A percentile compares a stretch with the other conserved stretches of the same genome.
These are phyloP conservation scores for Coemansia sp. DNA, from an alignment of 192 early-diverging fungal species.

Conservation along the genomic window DNA sequence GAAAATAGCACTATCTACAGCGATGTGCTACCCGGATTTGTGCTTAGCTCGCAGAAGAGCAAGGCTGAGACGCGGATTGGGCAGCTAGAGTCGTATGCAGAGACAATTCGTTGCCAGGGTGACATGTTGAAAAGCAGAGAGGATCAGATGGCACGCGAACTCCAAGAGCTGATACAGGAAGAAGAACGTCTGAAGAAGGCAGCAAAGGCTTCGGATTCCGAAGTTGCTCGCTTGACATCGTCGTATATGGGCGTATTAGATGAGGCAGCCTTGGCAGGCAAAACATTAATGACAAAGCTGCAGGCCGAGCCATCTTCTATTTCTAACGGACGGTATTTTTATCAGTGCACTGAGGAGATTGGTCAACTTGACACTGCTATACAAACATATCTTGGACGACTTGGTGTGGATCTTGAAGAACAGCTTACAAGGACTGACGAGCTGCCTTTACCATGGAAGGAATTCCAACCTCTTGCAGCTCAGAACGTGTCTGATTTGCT, in stretches of 20 bases:
- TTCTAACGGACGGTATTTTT: constrained; percentile 14
- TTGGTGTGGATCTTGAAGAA: constrained; percentile 11
- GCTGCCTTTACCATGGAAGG: constrained; percentile 44
- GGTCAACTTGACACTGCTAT: constrained; percentile 7
- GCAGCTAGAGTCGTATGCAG: constrained; percentile 13
- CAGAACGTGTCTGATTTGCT: constrained; percentile 18
- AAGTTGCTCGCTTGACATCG: constrained; percentile 27
- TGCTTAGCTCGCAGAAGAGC: constrained; percentile 12
- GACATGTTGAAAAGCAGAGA: constrained; percentile 17
- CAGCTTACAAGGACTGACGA: constrained; percentile 11
- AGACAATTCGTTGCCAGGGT: constrained; percentile 19
- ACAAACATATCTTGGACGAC: constrained; percentile 3
- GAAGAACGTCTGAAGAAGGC: constrained; percentile 24
- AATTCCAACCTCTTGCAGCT: constrained; percentile 35
- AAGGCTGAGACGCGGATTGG: constrained; percentile 5
- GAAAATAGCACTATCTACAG: background rate
- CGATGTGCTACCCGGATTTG: constrained; percentile 11
- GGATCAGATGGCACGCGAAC: constrained; percentile 28
- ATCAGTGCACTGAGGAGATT: constrained; percentile 24
- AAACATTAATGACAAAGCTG: constrained; percentile 16
- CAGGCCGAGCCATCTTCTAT: background rate
- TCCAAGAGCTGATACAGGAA: constrained; percentile 26
- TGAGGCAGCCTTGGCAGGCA: constrained; percentile 27
- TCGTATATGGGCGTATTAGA: constrained; percentile 27
- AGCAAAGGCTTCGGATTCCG: constrained; percentile 22